Percentiles rank a stretch among this genome's conserved stretches.
These are phyloP conservation scores for Microsporum ferrugineum DNA, from an alignment of 2,329 filamentous ascomycete genomes.

Conservation along the genomic window DNA sequence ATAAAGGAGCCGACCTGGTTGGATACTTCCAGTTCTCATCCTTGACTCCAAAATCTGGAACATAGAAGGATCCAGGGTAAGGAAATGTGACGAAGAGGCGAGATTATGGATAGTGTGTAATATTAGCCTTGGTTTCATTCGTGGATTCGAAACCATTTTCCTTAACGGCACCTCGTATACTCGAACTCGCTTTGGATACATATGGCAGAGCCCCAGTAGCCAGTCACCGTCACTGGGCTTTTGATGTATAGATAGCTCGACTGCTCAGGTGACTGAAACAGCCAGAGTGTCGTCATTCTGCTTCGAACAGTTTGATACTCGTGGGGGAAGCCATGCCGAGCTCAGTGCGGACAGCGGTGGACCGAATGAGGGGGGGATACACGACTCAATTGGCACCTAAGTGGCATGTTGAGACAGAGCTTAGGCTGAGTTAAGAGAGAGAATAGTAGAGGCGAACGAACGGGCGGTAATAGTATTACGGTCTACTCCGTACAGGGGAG, in stretches of 20 bases:
- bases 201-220: not conserved
- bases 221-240: not conserved
- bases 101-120: not conserved
- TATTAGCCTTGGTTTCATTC: not conserved
- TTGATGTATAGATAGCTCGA: not conserved
- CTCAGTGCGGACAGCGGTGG: not conserved
- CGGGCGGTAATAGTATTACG: not conserved
- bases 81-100: slow-evolving; percentile 3
- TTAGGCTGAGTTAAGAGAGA: not conserved
- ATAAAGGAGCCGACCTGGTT: not conserved
- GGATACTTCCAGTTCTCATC: not conserved
- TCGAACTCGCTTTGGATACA: not conserved
- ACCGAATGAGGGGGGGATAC: not conserved
- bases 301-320: not conserved
- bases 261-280: not conserved
- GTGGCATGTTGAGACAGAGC: not conserved
- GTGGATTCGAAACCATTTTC: not conserved
- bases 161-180: not conserved
- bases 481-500: not conserved
- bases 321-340: not conserved
- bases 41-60: not conserved
- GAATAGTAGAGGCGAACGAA: not conserved
- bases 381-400: not conserved
- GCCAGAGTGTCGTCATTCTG: not conserved
- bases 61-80: not conserved